Evolutionary conservation across 257 asterid genomes (phyloP).

Genomic region (Solanum corneliomulleri): DNA sequence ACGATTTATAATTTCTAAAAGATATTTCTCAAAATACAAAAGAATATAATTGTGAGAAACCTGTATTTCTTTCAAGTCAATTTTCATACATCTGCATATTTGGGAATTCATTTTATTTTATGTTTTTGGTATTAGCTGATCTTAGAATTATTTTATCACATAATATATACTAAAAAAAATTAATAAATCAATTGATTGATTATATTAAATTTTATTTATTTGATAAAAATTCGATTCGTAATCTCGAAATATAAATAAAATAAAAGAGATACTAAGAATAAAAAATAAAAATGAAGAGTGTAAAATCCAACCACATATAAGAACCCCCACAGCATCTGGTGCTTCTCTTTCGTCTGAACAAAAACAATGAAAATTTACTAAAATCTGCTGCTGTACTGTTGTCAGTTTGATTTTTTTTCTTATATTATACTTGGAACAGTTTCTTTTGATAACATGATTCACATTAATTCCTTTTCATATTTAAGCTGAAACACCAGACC

Average conservation of each 20-base stretch:
- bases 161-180: too few species aligned
- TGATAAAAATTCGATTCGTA: too few species aligned
- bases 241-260: too few species aligned
- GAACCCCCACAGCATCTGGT: neutral
- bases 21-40: neutral
- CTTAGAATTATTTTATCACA: too few species aligned
- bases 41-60: neutral
- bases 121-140: too few species aligned
- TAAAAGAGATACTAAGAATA: too few species aligned
- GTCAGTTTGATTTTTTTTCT: constrained; percentile 39
- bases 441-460: constrained; percentile 3
- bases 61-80: neutral
- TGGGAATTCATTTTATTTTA: too few species aligned
- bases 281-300: neutral
- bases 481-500: neutral
- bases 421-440: neutral
- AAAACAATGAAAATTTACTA: neutral
- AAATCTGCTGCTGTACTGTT: constrained; percentile 11
- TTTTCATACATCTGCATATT: neutral
- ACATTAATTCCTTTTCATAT: constrained; percentile 35
- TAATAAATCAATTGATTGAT: too few species aligned
- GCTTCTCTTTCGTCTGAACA: neutral
- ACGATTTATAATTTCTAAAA: neutral
- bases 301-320: neutral
- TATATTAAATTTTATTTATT: too few species aligned